Evolutionary conservation across 2,329 filamentous ascomycete genomes (phyloP).

Genomic region (Botrytis porri): DNA sequence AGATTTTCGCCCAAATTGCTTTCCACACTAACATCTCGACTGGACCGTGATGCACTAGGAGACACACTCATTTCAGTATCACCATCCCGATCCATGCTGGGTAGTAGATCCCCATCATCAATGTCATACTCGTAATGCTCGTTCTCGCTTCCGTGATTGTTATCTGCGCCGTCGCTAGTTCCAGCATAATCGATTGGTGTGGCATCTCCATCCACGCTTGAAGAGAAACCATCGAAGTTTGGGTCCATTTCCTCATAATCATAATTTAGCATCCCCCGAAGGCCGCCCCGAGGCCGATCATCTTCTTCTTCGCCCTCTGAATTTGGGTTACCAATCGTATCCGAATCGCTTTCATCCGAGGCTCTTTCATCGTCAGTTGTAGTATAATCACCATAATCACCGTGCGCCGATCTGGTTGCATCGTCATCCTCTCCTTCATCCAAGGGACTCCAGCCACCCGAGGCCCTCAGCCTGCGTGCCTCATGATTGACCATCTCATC

Average conservation of each 20-base stretch:
- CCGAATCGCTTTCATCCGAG: slow-evolving; percentile 32
- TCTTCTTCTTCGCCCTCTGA: slow-evolving; percentile 33
- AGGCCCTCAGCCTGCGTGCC: slow-evolving; percentile 21
- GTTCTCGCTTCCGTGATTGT: slow-evolving; percentile 5
- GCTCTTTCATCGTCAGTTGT: slow-evolving; percentile 27
- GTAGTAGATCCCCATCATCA: slow-evolving; percentile 32
- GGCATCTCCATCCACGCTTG: slow-evolving; percentile 5
- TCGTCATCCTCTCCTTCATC: slow-evolving; percentile 36
- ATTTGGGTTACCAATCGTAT: slow-evolving; percentile 32
- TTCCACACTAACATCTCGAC: slow-evolving; percentile 19
- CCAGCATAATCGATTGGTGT: slow-evolving; percentile 6
- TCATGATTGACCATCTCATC: slow-evolving; percentile 29
- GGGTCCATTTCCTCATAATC: slow-evolving; percentile 18
- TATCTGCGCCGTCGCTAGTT: background rate
- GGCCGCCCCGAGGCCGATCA: slow-evolving; percentile 25
- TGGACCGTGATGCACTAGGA: slow-evolving; percentile 24
- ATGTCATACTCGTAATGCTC: slow-evolving; percentile 11
- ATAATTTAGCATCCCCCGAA: slow-evolving; percentile 30
- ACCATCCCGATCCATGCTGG: slow-evolving; percentile 36
- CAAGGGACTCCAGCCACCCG: slow-evolving; percentile 38
- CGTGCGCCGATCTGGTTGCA: slow-evolving; percentile 19
- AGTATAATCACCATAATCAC: slow-evolving; percentile 23
- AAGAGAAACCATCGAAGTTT: background rate
- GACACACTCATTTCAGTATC: slow-evolving; percentile 40
- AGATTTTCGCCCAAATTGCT: slow-evolving; percentile 26